These are phyloP conservation scores for Raffaelea ambrosiae DNA, from an alignment of 2,329 filamentous ascomycete species.

Conservation along the genomic window DNA sequence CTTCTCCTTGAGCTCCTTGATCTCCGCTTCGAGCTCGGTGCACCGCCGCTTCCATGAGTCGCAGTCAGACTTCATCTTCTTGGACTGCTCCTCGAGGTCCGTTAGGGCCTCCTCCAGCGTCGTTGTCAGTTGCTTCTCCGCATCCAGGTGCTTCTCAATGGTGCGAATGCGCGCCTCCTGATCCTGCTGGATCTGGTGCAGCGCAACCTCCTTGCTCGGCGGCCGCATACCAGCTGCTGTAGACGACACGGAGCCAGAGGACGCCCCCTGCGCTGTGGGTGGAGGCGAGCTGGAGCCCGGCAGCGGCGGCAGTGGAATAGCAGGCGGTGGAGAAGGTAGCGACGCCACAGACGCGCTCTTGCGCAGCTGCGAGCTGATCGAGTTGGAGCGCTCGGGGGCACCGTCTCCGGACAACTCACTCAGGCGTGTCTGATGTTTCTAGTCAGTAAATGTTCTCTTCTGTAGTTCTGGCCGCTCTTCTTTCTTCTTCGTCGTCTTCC, in stretches of 20 bases:
- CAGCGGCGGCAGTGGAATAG: conserved; percentile 89
- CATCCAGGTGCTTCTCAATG: conserved; percentile 92
- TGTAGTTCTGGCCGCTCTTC: not conserved
- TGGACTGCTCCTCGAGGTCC: conserved; percentile 84
- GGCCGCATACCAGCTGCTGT: conserved; percentile 57
- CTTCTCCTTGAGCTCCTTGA: conserved; percentile 54
- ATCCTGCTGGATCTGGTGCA: conserved; percentile 80
- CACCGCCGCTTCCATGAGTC: conserved; percentile 89
- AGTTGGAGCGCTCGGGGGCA: conserved; percentile 48
- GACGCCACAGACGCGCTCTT: conserved; percentile 79
- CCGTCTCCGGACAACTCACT: conserved; percentile 36
- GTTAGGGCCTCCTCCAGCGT: conserved; percentile 93
- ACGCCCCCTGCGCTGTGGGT: no score
- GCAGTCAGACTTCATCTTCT: conserved; percentile 83
- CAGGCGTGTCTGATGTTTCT: conserved; percentile 44
- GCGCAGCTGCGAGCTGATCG: conserved; percentile 59
- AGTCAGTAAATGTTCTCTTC: not conserved
- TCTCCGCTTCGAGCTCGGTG: conserved; percentile 62
- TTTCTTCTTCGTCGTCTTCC: not conserved
- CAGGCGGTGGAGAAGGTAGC: conserved; percentile 86
- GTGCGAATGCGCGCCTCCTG: conserved; percentile 91
- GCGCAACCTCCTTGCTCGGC: conserved; percentile 68
- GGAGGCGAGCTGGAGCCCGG: conserved; percentile 53
- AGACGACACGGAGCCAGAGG: no score
- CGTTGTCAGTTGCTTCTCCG: conserved; percentile 91